A percentile compares a stretch with the other conserved stretches of the same genome.
phyloP scores from a whole-genome alignment of 805 yeast genomes.

The Wickerhamomyces hampshirensis region DNA sequence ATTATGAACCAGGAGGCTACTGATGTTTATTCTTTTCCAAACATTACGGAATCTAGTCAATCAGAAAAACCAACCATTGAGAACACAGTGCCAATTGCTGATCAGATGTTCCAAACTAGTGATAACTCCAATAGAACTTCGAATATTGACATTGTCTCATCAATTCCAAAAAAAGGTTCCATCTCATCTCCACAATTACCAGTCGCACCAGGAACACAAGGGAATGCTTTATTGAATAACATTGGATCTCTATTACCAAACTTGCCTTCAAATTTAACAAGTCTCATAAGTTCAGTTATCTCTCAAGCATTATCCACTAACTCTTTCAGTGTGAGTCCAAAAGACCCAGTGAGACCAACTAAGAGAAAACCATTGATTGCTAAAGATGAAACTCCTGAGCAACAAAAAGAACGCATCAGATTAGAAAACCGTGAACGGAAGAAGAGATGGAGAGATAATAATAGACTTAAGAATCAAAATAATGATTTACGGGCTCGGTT shows the following conservation, averaged over 20 bases:
- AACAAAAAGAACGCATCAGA: constrained; percentile 51
- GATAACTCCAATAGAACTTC: background rate
- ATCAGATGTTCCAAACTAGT: constrained; percentile 9
- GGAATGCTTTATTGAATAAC: constrained; percentile 16
- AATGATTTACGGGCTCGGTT: constrained; percentile 81
- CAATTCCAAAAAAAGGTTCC: background rate
- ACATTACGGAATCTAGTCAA: too few species aligned
- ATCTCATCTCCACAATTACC: constrained; percentile 12
- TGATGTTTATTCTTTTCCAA: too few species aligned
- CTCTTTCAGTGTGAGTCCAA: constrained; percentile 1
- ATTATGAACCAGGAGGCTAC: too few species aligned
- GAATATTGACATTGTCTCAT: background rate
- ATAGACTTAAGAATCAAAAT: constrained; percentile 78
- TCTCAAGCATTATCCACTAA: constrained; percentile 17
- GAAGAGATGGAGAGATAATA: constrained; percentile 79
- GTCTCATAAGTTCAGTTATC: constrained; percentile 22
- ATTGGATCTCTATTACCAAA: constrained; percentile 21
- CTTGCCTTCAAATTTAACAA: constrained; percentile 20
- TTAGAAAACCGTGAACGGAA: constrained; percentile 72
- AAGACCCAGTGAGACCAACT: constrained; percentile 4
- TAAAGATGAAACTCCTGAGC: constrained; percentile 24
- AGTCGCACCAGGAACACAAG: constrained; percentile 15
- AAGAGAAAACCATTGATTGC: constrained; percentile 14
- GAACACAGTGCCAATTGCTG: constrained; percentile 7
- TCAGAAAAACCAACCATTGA: constrained; percentile 4